These are phyloP conservation scores for Fusarium clavum DNA, from an alignment of 2,329 filamentous ascomycete genomes.

Conservation along the genomic window DNA sequence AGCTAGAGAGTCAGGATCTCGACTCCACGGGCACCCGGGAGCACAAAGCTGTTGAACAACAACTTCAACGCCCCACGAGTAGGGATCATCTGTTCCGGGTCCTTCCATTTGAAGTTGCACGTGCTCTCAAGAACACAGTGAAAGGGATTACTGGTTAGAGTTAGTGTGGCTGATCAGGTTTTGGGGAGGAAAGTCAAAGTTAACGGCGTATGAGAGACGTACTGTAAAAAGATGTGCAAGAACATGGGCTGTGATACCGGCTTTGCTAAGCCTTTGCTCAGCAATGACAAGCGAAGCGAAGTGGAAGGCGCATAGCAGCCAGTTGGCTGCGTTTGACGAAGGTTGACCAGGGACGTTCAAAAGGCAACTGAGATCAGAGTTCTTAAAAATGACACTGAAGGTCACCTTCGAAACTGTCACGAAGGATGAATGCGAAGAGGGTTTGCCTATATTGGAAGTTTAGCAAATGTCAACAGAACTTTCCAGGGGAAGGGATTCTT, in stretches of 20 bases:
- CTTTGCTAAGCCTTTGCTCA: constrained; percentile 31
- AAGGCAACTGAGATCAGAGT: background rate
- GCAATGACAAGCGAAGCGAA: constrained; percentile 8
- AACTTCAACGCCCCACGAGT: constrained; percentile 75
- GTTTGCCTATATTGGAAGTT: background rate
- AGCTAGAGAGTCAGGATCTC: constrained; percentile 64
- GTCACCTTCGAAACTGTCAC: background rate
- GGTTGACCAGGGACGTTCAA: background rate
- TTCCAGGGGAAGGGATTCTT: background rate
- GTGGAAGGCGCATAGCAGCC: constrained; percentile 37
- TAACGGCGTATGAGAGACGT: background rate
- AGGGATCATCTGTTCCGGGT: constrained; percentile 68
- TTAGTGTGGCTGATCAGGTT: background rate
- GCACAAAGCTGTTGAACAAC: constrained; percentile 75
- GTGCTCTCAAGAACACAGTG: constrained; percentile 8
- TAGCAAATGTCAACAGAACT: background rate
- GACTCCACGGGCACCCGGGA: constrained; percentile 61
- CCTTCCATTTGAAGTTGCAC: constrained; percentile 44
- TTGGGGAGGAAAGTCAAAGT: background rate
- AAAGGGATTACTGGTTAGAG: constrained; percentile 2
- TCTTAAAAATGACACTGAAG: background rate
- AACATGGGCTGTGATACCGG: constrained; percentile 24
- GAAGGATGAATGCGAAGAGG: background rate
- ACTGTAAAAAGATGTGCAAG: constrained; percentile 9
- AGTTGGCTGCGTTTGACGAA: constrained; percentile 9